Evolutionary conservation across 768 basidiomycete genomes (phyloP), one percentile per base, ranked within the genome.

Genomic region (Tylopilus balloui): DNA sequence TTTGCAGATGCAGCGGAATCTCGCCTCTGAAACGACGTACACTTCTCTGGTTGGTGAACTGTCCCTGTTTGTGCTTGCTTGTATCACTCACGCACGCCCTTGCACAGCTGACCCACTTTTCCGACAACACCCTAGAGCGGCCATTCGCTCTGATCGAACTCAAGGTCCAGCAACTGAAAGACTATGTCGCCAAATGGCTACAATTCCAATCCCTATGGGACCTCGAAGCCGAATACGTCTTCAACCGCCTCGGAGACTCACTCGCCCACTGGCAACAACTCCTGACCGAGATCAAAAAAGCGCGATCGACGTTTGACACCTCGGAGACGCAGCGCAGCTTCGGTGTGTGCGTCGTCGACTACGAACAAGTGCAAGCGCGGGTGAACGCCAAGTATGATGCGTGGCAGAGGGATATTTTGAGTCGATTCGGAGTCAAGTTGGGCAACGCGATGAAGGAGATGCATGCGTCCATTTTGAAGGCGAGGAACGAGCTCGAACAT

Each of bases 121-220:
- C 78, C 7, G 86, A 90, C 48, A 74, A 78, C 43, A 83, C 84
- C 0, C 78, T 97, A 2, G 80, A 85, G 58, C 80, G 80, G 25
- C 92, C 95, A 0, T 92, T 99, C 67, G 68, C 78, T 0, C 75
- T 96, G 21, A 86, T 99, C 60, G 93, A 97, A 69, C 73, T 69
- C 57, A 96, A 96, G 69, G 84, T 93, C 14, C 85, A 87, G 49
- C 83, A 90, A 52, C 78, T 99, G 46, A 84, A 79, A 58, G 85
- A 86, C 39, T 99, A 99, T 68, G 92, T 97, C 42, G 89, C 78
- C 51, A 96, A 96, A 72, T 99, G 96, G 96, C 80, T 98, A 0
- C 94, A 95, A 62, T 98, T 99, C 79, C 96, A 98, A 69, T 95
- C 95, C 0, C 76, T 98, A 0, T 98, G 95, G 96, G 96, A 99